These are phyloP conservation scores for Botrytis deweyae DNA, from an alignment of 2,329 filamentous ascomycete genomes.

Conservation along the genomic window DNA sequence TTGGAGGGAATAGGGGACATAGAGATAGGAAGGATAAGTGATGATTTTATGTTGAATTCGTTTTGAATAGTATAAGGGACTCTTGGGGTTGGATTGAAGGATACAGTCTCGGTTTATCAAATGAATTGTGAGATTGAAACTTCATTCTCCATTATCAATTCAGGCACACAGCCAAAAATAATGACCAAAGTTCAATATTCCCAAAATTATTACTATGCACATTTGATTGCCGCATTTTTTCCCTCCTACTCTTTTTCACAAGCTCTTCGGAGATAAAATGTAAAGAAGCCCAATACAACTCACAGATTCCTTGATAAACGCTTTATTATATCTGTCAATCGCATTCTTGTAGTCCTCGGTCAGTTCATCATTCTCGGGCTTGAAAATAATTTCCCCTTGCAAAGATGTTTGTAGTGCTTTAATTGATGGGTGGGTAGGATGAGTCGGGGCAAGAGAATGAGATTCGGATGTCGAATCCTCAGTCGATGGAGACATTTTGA, in stretches of 20 bases:
- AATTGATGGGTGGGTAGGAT: background rate
- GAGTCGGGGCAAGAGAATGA: background rate
- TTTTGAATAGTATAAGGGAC: rapidly evolving
- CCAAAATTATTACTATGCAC: background rate
- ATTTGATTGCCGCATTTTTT: rapidly evolving
- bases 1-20: background rate
- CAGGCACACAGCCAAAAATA: background rate
- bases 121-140: background rate
- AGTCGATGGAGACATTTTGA: background rate
- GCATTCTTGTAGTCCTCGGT: rapidly evolving
- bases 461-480: background rate
- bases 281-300: background rate
- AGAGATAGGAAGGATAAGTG: background rate
- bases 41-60: background rate
- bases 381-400: background rate
- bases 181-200: background rate
- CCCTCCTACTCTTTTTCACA: background rate
- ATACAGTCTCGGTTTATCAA: background rate
- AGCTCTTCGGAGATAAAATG: too few relatives aligned
- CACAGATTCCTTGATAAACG: background rate
- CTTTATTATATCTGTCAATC: background rate
- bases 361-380: background rate
- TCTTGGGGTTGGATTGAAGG: background rate
- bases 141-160: background rate
- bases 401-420: background rate